Base-by-base conservation (phyloP, 495 filamentous ascomycete genomes). In the Xylaria sp. region DNA sequence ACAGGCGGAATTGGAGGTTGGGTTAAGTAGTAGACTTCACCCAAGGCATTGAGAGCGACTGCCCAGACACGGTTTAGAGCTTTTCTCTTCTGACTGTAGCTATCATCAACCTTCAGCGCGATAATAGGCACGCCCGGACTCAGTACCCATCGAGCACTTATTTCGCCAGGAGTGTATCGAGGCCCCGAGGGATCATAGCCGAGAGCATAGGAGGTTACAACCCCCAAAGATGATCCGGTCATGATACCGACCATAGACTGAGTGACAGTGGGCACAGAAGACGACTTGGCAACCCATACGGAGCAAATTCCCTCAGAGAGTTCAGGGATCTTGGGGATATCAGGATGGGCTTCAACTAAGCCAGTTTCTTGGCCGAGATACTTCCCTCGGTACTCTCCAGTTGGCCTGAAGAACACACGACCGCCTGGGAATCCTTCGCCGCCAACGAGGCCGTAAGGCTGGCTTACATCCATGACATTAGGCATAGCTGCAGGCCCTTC, bases 91-190 rank as follows among this genome's bases (percentile, higher is more conserved):
- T 85, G 74, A 31, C 88, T 92, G 77, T 92, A 95, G 40, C 87
- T 88, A 35, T 97, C 93, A 74, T 98, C 97, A 5, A 97, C 91
- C 43, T 89, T 88, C 70, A 99, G 90, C 17, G 89, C 88, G 44
- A 98, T 88, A 55, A 99, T 95, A 6, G 96, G 96, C 6, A 99
- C 93, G 52, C 96, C 96, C 2, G 96, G 97, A 72, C 93, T 93
- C 31, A 99, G 84, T 29, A 92, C 89, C 94, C 95, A 98, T 72
- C 89, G 90, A 65, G 92, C 92, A 33, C 93, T 96, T 53, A 94
- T 84, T 68, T 95, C 91, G 6, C 93, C 94, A 35, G 89, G 88
- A 46, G 86, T 85, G 72, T 90, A 89, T 24, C 91, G 90, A 44
- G 87, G 85, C 12, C 90, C 90, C 43, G 89, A 87, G 5, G 88